phyloP scores from a whole-genome alignment of 106 monocot species.

The Amphibolis antarctica region DNA sequence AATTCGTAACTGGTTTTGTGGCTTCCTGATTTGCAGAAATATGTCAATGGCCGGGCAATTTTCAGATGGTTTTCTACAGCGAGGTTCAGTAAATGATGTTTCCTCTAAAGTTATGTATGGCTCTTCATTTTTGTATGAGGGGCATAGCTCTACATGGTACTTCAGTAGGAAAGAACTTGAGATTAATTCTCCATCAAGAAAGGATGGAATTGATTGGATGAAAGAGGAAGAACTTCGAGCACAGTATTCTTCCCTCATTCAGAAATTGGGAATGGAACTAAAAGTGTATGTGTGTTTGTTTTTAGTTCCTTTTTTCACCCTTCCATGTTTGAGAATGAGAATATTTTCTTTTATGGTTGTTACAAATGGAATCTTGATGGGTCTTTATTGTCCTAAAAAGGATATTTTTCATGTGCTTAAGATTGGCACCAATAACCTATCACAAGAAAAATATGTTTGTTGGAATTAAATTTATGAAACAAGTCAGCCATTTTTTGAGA shows the following conservation, averaged over 20 bases:
- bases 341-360: not conserved
- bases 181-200: conserved; percentile 46
- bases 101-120: not conserved
- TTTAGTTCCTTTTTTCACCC: not conserved
- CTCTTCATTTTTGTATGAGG: not conserved
- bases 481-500: too few species aligned
- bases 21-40: not conserved
- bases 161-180: conserved; percentile 46
- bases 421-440: too few species aligned
- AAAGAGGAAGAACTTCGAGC: conserved; percentile 41
- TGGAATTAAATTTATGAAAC: too few species aligned
- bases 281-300: conserved; percentile 29
- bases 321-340: not conserved
- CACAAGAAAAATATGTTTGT: too few species aligned
- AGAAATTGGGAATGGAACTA: conserved; percentile 53
- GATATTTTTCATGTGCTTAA: not conserved
- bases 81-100: not conserved
- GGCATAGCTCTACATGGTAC: conserved; percentile 33
- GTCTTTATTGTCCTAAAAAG: not conserved
- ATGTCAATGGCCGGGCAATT: not conserved
- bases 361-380: too few species aligned
- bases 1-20: not conserved
- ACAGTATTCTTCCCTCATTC: conserved; percentile 54
- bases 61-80: not conserved
- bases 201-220: conserved; percentile 53